Evolutionary conservation across 768 basidiomycete genomes (phyloP).

Genomic region (Vararia minispora): DNA sequence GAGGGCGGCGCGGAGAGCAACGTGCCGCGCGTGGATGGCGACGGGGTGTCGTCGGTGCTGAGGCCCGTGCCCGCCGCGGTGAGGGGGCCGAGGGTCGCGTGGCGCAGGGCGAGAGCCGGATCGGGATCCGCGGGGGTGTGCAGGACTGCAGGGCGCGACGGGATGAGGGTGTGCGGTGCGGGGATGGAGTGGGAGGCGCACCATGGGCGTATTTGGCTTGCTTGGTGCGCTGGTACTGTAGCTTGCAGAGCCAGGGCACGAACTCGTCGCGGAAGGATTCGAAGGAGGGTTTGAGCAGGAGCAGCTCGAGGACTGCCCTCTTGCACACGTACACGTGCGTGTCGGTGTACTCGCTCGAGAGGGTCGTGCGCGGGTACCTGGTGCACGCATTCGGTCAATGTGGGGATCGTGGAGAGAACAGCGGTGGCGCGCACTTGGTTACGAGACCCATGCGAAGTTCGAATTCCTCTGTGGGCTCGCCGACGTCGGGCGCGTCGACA

Average conservation of each 20-base stretch:
- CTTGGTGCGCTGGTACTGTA: conserved; percentile 61
- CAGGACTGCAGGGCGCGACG: conserved; percentile 39
- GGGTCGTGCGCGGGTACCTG: conserved; percentile 61
- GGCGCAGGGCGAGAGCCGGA: too few relatives aligned
- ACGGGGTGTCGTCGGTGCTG: too few relatives aligned
- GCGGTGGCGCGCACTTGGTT: too few relatives aligned
- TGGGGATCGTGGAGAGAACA: conserved; percentile 1
- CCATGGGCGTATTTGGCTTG: conserved; percentile 47
- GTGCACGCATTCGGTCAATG: not conserved
- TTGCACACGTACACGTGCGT: conserved; percentile 90
- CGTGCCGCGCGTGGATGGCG: too few relatives aligned
- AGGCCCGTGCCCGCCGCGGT: too few relatives aligned
- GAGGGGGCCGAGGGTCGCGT: too few relatives aligned
- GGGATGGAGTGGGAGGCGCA: conserved; percentile 20
- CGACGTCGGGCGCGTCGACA: conserved; percentile 56
- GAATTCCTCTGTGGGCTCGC: conserved; percentile 59
- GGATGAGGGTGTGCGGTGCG: too few relatives aligned
- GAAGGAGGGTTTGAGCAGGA: conserved; percentile 57
- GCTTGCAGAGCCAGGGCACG: conserved; percentile 84
- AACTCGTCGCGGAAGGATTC: conserved; percentile 87
- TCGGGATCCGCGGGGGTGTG: conserved; percentile 31
- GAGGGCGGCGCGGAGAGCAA: too few relatives aligned
- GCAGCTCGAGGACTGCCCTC: conserved; percentile 56
- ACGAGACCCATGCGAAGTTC: conserved; percentile 70
- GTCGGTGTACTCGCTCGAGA: conserved; percentile 65